phyloP scores from a whole-genome alignment of 345 rosid species.

The Syzygium aqueum region DNA sequence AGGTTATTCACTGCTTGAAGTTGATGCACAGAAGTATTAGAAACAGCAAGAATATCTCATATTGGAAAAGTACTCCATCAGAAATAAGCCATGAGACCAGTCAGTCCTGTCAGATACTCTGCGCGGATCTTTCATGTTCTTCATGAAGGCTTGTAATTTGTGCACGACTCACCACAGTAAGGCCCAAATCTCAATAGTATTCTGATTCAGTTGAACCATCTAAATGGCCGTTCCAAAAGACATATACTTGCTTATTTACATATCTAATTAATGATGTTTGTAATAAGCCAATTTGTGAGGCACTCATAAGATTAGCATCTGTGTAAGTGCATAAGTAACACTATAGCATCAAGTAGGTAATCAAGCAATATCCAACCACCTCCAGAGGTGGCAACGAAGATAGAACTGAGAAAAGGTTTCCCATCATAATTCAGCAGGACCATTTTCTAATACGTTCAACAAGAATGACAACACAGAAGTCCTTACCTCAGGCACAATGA shows the following conservation, averaged over 20 bases:
- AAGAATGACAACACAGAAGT: not conserved
- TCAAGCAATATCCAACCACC: not conserved
- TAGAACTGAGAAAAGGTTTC: not conserved
- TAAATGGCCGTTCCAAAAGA: not conserved
- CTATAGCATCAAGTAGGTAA: not conserved
- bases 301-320: not conserved
- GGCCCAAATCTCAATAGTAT: not conserved
- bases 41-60: not conserved
- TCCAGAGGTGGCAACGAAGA: not conserved
- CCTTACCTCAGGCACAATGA: constrained; percentile 94
- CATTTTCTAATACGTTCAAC: not conserved
- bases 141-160: not conserved
- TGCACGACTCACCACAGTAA: not conserved
- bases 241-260: not conserved
- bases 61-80: not conserved
- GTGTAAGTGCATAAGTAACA: not conserved
- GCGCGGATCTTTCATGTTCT: not conserved
- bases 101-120: not conserved
- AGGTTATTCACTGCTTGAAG: not conserved
- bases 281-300: not conserved
- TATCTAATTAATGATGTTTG: not conserved
- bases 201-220: not conserved
- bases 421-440: not conserved
- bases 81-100: not conserved
- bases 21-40: not conserved